Conservation (phyloP, 768 basidiomycete genomes). For the Naematelia aurantialba region DNA sequence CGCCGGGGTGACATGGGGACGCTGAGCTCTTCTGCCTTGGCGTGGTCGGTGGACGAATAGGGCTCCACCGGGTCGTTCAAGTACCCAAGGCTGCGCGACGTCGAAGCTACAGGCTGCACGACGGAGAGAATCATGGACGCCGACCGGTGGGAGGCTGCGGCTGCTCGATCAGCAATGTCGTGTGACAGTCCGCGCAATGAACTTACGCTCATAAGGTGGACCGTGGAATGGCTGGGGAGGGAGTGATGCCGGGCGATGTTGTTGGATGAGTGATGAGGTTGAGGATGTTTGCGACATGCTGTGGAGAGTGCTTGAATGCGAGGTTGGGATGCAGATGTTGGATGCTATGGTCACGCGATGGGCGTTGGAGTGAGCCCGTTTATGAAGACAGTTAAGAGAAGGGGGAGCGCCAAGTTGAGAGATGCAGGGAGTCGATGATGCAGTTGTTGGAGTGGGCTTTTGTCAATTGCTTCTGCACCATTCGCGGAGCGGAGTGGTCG, state of each 20-base stretch:
- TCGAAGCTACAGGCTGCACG: conserved; percentile 23
- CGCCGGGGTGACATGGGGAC: conserved; percentile 10
- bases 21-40: conserved; percentile 9
- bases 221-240: conserved; percentile 7
- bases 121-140: background rate
- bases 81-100: conserved; percentile 26
- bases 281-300: conserved; percentile 14
- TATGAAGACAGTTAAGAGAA: background rate
- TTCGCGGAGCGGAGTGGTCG: conserved; percentile 5
- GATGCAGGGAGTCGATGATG: too few species aligned
- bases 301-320: background rate
- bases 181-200: background rate
- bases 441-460: conserved; percentile 6
- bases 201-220: conserved; percentile 2
- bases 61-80: conserved; percentile 22
- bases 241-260: conserved; percentile 10
- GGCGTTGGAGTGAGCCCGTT: too few species aligned
- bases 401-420: too few species aligned
- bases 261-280: conserved; percentile 17
- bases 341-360: background rate
- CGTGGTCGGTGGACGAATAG: conserved; percentile 10
- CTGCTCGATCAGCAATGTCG: background rate
- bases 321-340: background rate
- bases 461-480: too few species aligned
- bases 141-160: background rate